Evolutionary conservation across 176 grass and related monocot species (phyloP).

Genomic region (Carex kokanica): DNA sequence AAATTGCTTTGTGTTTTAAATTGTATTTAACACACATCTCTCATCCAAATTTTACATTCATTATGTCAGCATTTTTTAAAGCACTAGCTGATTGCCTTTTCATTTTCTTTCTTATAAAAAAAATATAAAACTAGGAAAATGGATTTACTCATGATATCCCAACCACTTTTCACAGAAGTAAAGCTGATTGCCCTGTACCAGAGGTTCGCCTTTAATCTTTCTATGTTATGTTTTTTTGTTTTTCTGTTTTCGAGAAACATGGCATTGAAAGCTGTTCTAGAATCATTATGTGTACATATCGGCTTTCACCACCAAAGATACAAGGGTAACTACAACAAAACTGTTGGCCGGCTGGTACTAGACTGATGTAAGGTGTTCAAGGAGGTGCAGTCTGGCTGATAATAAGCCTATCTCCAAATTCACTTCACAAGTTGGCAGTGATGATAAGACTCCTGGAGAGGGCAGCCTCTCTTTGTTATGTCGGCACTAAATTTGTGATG

Average conservation of each 20-base stretch:
- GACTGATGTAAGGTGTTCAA: background rate
- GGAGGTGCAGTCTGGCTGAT: background rate
- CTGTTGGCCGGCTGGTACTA: background rate
- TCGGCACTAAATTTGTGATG: background rate
- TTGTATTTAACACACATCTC: background rate
- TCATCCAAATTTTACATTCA: background rate
- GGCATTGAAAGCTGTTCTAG: background rate
- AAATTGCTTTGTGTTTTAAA: slow-evolving; percentile 27
- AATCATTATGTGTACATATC: background rate
- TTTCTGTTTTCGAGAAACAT: background rate
- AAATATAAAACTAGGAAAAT: slow-evolving; percentile 66
- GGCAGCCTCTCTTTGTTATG: background rate
- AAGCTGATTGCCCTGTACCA: slow-evolving; percentile 81
- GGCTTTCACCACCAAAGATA: background rate
- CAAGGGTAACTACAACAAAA: background rate
- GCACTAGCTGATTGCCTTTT: background rate
- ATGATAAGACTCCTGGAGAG: background rate
- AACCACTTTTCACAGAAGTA: slow-evolving; percentile 95
- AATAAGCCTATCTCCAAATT: background rate
- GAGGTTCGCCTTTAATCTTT: slow-evolving; percentile 38
- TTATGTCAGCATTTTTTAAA: background rate
- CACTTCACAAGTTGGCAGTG: background rate
- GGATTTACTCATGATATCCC: slow-evolving; percentile 86
- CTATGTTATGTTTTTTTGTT: background rate
- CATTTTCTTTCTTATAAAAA: background rate